Evolutionary conservation across 2,329 filamentous ascomycete genomes (phyloP).

Genomic region (Hymenoscyphus albidus): DNA sequence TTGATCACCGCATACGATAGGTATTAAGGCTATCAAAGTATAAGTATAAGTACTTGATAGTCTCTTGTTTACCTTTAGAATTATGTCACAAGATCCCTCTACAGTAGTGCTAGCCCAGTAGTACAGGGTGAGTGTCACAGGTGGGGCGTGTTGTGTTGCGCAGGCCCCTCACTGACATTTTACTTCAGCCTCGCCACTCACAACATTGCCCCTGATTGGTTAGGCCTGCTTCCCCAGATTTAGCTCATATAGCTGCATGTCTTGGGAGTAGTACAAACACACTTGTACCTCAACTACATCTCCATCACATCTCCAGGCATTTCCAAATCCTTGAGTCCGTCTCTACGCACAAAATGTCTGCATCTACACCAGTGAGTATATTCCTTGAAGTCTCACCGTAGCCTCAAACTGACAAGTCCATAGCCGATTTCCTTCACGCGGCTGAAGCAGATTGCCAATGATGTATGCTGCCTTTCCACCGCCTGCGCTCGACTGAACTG

Average conservation of each 20-base stretch:
- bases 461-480: constrained; percentile 51
- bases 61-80: too few relatives aligned
- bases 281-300: constrained; percentile 4
- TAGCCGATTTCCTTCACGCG: constrained; percentile 73
- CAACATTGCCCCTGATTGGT: neutral
- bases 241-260: neutral
- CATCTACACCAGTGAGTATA: constrained; percentile 30
- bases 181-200: neutral
- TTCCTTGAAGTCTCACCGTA: neutral
- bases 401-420: constrained; percentile 18
- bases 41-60: too few relatives aligned
- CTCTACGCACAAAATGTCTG: constrained; percentile 23
- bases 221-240: neutral
- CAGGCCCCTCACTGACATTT: neutral
- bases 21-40: too few relatives aligned
- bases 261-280: constrained; percentile 5
- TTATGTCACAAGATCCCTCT: too few relatives aligned
- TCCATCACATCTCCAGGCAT: constrained; percentile 5
- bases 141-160: neutral
- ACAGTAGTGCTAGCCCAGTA: too few relatives aligned
- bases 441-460: constrained; percentile 79
- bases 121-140: too few relatives aligned
- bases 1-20: too few relatives aligned
- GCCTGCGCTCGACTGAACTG: constrained; percentile 13
- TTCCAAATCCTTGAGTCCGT: neutral